These are phyloP conservation scores for Tolypocladium paradoxum DNA, from an alignment of 2,329 filamentous ascomycete species.

Conservation along the genomic window DNA sequence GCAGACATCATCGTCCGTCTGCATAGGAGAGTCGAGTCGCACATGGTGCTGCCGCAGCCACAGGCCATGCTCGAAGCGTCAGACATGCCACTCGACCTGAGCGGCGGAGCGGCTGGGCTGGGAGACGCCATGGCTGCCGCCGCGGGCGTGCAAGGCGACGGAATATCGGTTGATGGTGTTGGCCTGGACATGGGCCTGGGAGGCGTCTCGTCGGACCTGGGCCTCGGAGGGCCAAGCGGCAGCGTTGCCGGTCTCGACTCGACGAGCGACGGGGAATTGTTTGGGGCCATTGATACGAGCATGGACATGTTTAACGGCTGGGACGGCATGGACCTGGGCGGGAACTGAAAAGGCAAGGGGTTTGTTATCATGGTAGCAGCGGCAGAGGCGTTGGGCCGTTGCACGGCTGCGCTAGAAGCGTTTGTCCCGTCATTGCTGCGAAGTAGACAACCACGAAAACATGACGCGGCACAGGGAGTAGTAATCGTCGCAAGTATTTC, in stretches of 20 bases:
- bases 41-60: constrained; percentile 37
- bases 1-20: constrained; percentile 55
- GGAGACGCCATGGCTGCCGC: constrained; percentile 33
- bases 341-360: neutral
- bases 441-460: no score
- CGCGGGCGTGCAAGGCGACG: constrained; percentile 26
- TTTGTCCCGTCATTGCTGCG: no score
- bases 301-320: constrained; percentile 35
- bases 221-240: constrained; percentile 22
- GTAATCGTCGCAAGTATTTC: no score
- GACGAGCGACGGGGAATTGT: constrained; percentile 26
- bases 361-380: neutral
- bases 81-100: constrained; percentile 29
- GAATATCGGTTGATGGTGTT: constrained; percentile 27
- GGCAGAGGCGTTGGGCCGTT: neutral
- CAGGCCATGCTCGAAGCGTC: constrained; percentile 30
- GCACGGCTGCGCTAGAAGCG: no score
- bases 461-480: no score
- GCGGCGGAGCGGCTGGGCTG: constrained; percentile 25
- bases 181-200: constrained; percentile 36
- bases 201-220: constrained; percentile 24
- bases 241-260: constrained; percentile 19
- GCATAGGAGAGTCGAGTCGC: constrained; percentile 54
- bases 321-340: constrained; percentile 23
- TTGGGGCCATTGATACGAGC: constrained; percentile 24